Conservation (phyloP, 495 filamentous ascomycete genomes). For the Neohortaea acidophila region DNA sequence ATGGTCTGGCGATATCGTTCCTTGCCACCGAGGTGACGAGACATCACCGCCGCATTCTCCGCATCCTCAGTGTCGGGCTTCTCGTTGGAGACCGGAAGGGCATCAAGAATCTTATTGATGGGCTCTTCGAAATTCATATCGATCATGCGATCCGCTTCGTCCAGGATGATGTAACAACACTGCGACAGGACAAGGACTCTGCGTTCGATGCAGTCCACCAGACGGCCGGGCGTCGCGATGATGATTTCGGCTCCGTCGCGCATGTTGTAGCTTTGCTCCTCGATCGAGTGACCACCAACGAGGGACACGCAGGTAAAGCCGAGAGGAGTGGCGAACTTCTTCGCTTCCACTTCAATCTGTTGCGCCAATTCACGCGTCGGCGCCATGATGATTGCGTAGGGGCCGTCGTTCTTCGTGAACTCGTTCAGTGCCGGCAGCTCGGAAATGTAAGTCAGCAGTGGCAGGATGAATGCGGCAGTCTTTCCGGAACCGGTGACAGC, state of each 20-base stretch:
- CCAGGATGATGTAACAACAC: constrained; percentile 97
- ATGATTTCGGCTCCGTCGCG: constrained; percentile 97
- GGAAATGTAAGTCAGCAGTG: constrained; percentile 90
- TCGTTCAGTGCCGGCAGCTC: constrained; percentile 77
- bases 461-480: constrained; percentile 88
- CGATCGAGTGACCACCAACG: constrained; percentile 88
- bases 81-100: constrained; percentile 85
- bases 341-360: constrained; percentile 91
- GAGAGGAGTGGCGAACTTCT: constrained; percentile 79
- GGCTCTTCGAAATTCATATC: constrained; percentile 96
- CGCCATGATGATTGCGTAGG: constrained; percentile 89
- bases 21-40: constrained; percentile 61
- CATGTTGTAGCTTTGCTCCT: constrained; percentile 85
- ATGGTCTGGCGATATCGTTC: constrained; percentile 94
- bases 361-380: constrained; percentile 98
- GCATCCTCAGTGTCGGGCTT: constrained; percentile 94
- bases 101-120: constrained; percentile 95
- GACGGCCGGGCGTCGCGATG: constrained; percentile 91
- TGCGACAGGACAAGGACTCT: constrained; percentile 81
- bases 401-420: constrained; percentile 83
- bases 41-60: constrained; percentile 75
- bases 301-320: constrained; percentile 95
- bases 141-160: constrained; percentile 99
- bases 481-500: constrained; percentile 98
- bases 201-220: constrained; percentile 92